These are phyloP conservation scores for Fusarium dlaminii DNA, from an alignment of 2,329 filamentous ascomycete species.

Conservation along the genomic window DNA sequence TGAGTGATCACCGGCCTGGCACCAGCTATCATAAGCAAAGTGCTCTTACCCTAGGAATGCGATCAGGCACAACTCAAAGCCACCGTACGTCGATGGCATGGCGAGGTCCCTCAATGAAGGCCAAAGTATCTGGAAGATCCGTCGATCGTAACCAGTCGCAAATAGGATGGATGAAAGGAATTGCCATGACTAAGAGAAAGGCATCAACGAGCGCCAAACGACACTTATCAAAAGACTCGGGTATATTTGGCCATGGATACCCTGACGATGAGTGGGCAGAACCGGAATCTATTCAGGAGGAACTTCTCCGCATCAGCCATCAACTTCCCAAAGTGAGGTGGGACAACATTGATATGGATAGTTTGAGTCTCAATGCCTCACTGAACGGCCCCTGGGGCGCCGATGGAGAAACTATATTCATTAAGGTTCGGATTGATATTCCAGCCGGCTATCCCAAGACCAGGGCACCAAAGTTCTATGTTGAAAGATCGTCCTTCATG, in stretches of 20 bases:
- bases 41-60: constrained; percentile 56
- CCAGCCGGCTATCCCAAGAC: constrained; percentile 67
- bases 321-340: constrained; percentile 72
- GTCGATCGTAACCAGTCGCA: constrained; percentile 63
- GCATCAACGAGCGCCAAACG: constrained; percentile 53
- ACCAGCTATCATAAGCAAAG: constrained; percentile 55
- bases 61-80: constrained; percentile 44
- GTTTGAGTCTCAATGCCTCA: constrained; percentile 66
- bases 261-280: constrained; percentile 68
- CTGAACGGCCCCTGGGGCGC: constrained; percentile 72
- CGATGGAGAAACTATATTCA: constrained; percentile 65
- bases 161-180: constrained; percentile 76
- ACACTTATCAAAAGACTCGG: constrained; percentile 62
- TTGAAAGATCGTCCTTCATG: constrained; percentile 72
- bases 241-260: constrained; percentile 61
- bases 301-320: constrained; percentile 69
- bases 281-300: constrained; percentile 70
- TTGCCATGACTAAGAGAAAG: constrained; percentile 69
- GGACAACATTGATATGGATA: constrained; percentile 72
- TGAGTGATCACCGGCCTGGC: constrained; percentile 67
- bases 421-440: constrained; percentile 69
- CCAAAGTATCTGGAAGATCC: constrained; percentile 56
- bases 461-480: constrained; percentile 65
- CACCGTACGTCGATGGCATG: constrained; percentile 54
- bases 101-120: constrained; percentile 69